phyloP scores from a whole-genome alignment of 1,139 yeast species.

The Schizosaccharomyces versatilis region DNA sequence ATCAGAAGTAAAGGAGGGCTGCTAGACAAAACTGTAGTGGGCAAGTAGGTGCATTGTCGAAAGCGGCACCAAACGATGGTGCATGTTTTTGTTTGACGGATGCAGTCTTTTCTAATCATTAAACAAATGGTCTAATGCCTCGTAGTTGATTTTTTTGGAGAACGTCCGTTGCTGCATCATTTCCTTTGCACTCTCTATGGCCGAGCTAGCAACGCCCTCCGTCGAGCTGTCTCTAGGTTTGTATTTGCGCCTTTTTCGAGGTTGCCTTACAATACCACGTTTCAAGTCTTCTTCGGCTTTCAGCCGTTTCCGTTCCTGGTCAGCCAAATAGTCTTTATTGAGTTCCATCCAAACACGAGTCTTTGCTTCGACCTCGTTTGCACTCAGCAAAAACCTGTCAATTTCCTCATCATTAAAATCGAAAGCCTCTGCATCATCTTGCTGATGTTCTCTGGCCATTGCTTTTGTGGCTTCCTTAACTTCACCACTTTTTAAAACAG shows the following conservation, averaged over 20 bases:
- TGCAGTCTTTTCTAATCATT: constrained; percentile 3
- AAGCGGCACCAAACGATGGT: too few species aligned
- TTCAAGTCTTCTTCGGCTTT: constrained; percentile 66
- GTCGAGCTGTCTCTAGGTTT: constrained; percentile 15
- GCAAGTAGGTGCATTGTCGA: too few species aligned
- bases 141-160: constrained; percentile 74
- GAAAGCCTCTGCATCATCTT: constrained; percentile 22
- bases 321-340: constrained; percentile 64
- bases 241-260: constrained; percentile 17
- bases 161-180: constrained; percentile 49
- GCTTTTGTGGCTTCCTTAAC: constrained; percentile 5
- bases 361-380: constrained; percentile 45
- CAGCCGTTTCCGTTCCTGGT: constrained; percentile 64
- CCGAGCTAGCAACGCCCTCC: constrained; percentile 32
- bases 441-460: constrained; percentile 11
- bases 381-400: constrained; percentile 34
- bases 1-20: too few species aligned
- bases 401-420: constrained; percentile 73
- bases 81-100: too few species aligned
- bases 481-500: constrained; percentile 7
- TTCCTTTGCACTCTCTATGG: constrained; percentile 53
- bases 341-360: constrained; percentile 73
- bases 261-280: constrained; percentile 20
- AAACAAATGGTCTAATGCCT: constrained; percentile 47
- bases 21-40: too few species aligned